phyloP scores from a whole-genome alignment of 495 filamentous ascomycete genomes.

The Xylaria bambusicola region DNA sequence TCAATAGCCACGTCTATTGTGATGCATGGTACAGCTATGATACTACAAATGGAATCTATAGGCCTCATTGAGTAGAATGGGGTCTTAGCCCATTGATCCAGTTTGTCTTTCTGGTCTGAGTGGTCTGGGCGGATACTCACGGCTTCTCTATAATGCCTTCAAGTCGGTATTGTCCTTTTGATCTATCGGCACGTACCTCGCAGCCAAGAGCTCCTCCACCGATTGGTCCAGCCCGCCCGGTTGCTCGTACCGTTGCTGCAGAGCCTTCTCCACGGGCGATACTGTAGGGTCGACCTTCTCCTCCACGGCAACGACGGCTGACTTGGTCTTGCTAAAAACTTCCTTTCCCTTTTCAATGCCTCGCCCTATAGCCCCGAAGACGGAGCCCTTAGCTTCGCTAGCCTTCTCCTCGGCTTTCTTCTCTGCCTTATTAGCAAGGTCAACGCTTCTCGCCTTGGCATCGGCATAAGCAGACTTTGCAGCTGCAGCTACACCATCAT shows the following conservation, averaged over 20 bases:
- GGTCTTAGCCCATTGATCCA: neutral
- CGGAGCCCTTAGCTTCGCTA: constrained; percentile 32
- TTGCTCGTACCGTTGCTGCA: constrained; percentile 50
- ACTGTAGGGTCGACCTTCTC: constrained; percentile 35
- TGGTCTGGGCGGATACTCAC: neutral
- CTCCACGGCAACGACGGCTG: constrained; percentile 25
- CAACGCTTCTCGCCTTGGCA: constrained; percentile 28
- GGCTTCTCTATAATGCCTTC: constrained; percentile 32
- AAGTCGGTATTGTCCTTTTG: constrained; percentile 41
- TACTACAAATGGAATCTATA: constrained; percentile 17
- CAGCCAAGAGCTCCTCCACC: constrained; percentile 46
- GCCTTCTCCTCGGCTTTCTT: constrained; percentile 26
- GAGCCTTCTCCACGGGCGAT: constrained; percentile 46
- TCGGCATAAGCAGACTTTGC: constrained; percentile 36
- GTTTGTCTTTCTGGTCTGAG: no score
- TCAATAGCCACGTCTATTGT: constrained; percentile 2
- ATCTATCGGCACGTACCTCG: constrained; percentile 49
- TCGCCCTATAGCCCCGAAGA: constrained; percentile 33
- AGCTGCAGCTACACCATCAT: constrained; percentile 26
- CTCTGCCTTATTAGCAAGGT: constrained; percentile 15
- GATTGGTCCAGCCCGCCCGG: constrained; percentile 31
- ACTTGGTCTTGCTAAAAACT: constrained; percentile 30
- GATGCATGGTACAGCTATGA: neutral
- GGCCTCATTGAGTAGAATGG: neutral
- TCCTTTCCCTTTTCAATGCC: constrained; percentile 39